phyloP scores from a whole-genome alignment of 129 eudicot species.

The Lactuca sativa region DNA sequence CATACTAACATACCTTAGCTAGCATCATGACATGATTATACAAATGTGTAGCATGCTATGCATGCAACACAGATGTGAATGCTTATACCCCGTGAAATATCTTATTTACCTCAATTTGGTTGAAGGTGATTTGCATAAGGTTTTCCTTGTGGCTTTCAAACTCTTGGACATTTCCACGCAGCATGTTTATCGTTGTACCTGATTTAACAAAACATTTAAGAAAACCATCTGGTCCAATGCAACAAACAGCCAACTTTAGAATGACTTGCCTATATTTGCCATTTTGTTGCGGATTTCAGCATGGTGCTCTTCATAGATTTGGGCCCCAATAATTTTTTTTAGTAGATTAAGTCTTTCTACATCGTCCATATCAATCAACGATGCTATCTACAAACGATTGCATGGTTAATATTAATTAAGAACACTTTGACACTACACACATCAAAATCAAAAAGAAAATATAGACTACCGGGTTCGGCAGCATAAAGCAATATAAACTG shows the following conservation, averaged over 20 bases:
- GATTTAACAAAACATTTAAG: conserved; percentile 9
- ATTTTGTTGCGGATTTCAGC: conserved; percentile 74
- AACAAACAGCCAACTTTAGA: conserved; percentile 12
- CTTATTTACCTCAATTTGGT: no score
- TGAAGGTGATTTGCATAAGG: no score
- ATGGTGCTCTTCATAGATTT: conserved; percentile 69
- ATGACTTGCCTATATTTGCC: conserved; percentile 66
- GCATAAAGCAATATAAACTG: conserved; percentile 73
- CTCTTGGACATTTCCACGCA: no score
- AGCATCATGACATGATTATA: no score
- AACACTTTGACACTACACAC: not conserved
- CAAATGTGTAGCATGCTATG: no score
- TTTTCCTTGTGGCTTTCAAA: no score
- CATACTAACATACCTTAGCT: no score
- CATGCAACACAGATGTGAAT: no score
- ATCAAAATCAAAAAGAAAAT: not conserved
- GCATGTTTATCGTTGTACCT: conserved; percentile 52
- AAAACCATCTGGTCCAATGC: not conserved
- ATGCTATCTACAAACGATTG: conserved; percentile 45
- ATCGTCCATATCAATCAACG: conserved; percentile 67
- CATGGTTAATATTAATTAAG: not conserved
- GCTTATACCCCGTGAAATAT: no score
- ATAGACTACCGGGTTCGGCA: conserved; percentile 62
- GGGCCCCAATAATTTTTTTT: conserved; percentile 71
- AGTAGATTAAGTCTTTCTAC: conserved; percentile 57